Conservation (phyloP, 768 basidiomycete genomes). For the Kwoniella mangroviensis region DNA sequence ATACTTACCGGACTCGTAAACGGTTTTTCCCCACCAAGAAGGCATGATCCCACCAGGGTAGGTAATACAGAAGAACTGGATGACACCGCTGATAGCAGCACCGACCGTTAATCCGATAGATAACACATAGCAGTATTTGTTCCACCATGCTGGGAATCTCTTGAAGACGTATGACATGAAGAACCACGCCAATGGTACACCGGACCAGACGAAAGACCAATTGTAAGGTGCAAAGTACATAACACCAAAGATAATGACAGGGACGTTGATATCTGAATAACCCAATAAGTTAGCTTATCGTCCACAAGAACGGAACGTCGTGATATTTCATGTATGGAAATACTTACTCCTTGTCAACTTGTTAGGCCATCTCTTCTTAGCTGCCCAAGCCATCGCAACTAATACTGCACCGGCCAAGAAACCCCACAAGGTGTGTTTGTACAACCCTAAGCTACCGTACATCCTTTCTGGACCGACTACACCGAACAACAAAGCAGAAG, state of each 20-base stretch:
- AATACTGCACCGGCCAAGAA: constrained; percentile 73
- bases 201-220: constrained; percentile 32
- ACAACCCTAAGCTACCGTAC: constrained; percentile 56
- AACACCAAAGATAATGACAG: constrained; percentile 69
- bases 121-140: constrained; percentile 24
- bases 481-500: constrained; percentile 52
- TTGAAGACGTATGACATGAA: constrained; percentile 36
- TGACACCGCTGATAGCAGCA: constrained; percentile 12
- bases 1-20: constrained; percentile 3
- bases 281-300: no score
- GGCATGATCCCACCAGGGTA: constrained; percentile 10
- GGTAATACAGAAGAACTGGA: constrained; percentile 17
- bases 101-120: constrained; percentile 18
- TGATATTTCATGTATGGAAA: neutral
- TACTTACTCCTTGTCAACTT: constrained; percentile 7
- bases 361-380: constrained; percentile 66
- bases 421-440: constrained; percentile 69
- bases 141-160: constrained; percentile 31
- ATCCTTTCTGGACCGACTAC: constrained; percentile 58
- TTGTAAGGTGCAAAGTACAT: constrained; percentile 66
- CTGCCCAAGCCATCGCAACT: constrained; percentile 79
- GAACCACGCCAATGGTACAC: constrained; percentile 31
- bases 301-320: constrained; percentile 58
- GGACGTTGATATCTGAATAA: constrained; percentile 59
- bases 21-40: constrained; percentile 21